These are phyloP conservation scores for Amanita molliuscula DNA, from an alignment of 768 basidiomycete species.

Conservation along the genomic window DNA sequence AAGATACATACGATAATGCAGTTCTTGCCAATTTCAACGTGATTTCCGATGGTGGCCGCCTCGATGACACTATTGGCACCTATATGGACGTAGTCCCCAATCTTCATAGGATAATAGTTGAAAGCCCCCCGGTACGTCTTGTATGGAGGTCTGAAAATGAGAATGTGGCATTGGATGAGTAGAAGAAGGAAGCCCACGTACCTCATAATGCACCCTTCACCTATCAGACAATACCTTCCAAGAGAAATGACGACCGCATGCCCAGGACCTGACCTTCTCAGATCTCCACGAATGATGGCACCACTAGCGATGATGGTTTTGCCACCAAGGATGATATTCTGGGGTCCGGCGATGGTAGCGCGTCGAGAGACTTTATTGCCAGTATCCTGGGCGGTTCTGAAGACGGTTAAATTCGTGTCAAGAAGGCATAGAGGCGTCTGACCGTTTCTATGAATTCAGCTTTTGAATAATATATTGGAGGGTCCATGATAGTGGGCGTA, in stretches of 20 bases:
- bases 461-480: constrained; percentile 70
- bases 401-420: constrained; percentile 1
- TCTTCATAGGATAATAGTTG: constrained; percentile 97
- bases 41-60: constrained; percentile 89
- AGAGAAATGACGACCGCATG: constrained; percentile 91
- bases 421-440: not conserved
- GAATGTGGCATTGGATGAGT: not conserved
- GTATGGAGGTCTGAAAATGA: constrained; percentile 57
- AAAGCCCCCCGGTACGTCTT: constrained; percentile 86
- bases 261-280: constrained; percentile 80
- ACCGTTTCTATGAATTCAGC: constrained; percentile 88
- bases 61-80: constrained; percentile 85
- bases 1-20: constrained; percentile 73
- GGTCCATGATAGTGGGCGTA: constrained; percentile 41
- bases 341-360: constrained; percentile 85
- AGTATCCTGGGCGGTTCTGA: constrained; percentile 53
- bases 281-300: constrained; percentile 89
- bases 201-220: constrained; percentile 86
- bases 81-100: constrained; percentile 92
- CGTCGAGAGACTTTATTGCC: constrained; percentile 93
- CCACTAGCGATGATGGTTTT: constrained; percentile 91
- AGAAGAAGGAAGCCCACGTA: constrained; percentile 15
- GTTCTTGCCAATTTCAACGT: constrained; percentile 91
- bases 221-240: constrained; percentile 87
- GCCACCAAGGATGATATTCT: constrained; percentile 95